phyloP scores from a whole-genome alignment of 2,329 filamentous ascomycete species.

The Diaporthe velutina region DNA sequence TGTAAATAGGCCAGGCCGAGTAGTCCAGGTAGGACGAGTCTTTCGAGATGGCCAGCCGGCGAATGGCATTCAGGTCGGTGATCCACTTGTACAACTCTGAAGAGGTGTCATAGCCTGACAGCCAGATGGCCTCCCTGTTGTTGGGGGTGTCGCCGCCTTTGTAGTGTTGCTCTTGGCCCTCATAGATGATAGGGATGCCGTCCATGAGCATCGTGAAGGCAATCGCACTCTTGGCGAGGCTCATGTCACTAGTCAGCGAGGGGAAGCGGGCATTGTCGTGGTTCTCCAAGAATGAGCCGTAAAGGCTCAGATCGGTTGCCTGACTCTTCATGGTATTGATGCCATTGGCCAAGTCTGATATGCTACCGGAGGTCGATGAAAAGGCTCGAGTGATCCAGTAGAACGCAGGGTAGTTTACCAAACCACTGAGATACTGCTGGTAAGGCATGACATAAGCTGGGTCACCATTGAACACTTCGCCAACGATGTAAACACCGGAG shows the following conservation, averaged over 20 bases:
- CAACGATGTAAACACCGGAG: constrained; percentile 62
- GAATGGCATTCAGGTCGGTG: constrained; percentile 62
- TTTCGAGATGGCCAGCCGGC: constrained; percentile 56
- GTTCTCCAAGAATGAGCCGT: constrained; percentile 62
- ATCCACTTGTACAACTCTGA: constrained; percentile 61
- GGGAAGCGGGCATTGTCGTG: constrained; percentile 62
- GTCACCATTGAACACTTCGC: constrained; percentile 64
- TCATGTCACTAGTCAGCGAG: constrained; percentile 59
- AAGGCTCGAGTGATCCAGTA: constrained; percentile 48
- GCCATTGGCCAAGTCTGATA: constrained; percentile 51
- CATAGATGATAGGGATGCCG: constrained; percentile 70
- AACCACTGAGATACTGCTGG: constrained; percentile 59
- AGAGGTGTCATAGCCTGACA: constrained; percentile 58
- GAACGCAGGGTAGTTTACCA: constrained; percentile 65
- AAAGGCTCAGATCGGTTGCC: constrained; percentile 52
- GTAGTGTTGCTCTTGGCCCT: constrained; percentile 70
- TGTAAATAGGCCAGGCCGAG: constrained; percentile 53
- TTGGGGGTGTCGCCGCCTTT: constrained; percentile 55
- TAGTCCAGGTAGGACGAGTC: constrained; percentile 54
- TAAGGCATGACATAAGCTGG: constrained; percentile 59
- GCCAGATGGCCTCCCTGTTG: constrained; percentile 65
- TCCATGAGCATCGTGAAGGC: constrained; percentile 67
- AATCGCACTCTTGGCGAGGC: constrained; percentile 65
- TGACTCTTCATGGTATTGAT: constrained; percentile 43
- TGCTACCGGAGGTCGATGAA: constrained; percentile 46